Evolutionary conservation across 1,284 basidiomycete species (phyloP), one percentile per base, ranked within the genome.

Genomic region (Ganoderma meredithae): DNA sequence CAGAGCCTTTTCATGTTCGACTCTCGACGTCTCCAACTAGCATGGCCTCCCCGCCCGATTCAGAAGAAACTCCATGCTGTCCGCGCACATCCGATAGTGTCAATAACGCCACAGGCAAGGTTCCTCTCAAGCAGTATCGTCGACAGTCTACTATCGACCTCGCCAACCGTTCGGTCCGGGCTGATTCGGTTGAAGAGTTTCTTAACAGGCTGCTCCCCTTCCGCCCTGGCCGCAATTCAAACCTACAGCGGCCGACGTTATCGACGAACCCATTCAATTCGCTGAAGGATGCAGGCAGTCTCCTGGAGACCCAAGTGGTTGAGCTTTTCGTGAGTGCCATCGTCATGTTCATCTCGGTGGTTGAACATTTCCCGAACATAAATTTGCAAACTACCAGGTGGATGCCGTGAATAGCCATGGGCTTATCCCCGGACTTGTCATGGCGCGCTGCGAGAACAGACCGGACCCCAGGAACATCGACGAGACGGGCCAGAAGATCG

Each of bases 371-470:
- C 1, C 7, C 22, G 44, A 47, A 17, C 9, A 6, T 1, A 0
- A 22, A 47, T 12, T 13, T 19, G 15, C 25, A 2, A 43, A 36
- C 36, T 1, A 27, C 6, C 19, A 40, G 17, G 7, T 58, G 53
- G 27, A 27, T 8, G 22, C 10, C 4, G 44, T 64, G 27, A 12
- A 36, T 15, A n/a, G 47, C 53, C 1, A 33, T 2, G 31, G 58
- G 4, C 63, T 64, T 10, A 25, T 27, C 17, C 63, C 63, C 0
- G 53, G 53, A 1, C n/a, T 64, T 12, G 22, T 59, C 47, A 52
- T 52, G 43, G 15, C 15, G 2, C 43, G 43, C 17, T 44, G 15
- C 6, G 43, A 44, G 17, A 17, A 15, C 17, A 15, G 43, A 7
- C 43, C 43, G 6, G 43, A 44, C 17, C 17, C 43, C 15, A 19